Evolutionary conservation across 208 protist species (phyloP), one percentile per base, ranked within the genome.

Genomic region (Acanthamoeba castellanii): DNA sequence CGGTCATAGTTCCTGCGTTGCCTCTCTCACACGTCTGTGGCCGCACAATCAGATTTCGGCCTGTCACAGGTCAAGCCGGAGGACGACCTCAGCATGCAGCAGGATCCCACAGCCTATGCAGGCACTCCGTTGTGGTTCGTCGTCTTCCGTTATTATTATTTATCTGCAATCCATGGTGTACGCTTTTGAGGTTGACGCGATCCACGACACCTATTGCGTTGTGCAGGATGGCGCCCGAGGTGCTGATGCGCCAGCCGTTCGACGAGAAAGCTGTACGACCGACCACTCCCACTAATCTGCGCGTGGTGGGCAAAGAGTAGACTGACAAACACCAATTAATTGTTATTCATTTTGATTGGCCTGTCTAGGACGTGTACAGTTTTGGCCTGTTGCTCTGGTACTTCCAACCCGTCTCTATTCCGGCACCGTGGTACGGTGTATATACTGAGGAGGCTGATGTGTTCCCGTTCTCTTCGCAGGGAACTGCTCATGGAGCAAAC

Each of bases 311-410:
- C n/a, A n/a, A 64, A 57, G 52, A 57, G 52, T 57, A 16, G 52
- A 57, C n/a, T n/a, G n/a, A n/a, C n/a, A n/a, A n/a, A n/a, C n/a
- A n/a, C n/a, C n/a, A n/a, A n/a, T n/a, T n/a, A n/a, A n/a, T n/a
- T n/a, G 52, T 16, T 57, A 16, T 20, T 57, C 52, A 57, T 57
- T 57, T 57, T 6, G 22, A 25, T 34, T 27, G 27, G n/a, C 32
- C 25, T 93, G 22, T 1, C 22, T 32, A 93, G 88, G 88, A 93
- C 76, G 88, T 93, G 42, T 93, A 93, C 50, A 93, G 88, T 37
- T 93, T 93, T 78, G 88, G 88, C 4, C 32, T 93, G 2, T 20
- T 93, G n/a, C 88, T 93, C 3, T 93, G 88, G 88, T 93, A 76
- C n/a, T n/a, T n/a, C 45, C n/a, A 32, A 3, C 42, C 11, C 47